Evolutionary conservation across 2,329 filamentous ascomycete species (phyloP).

Genomic region (Beauveria asiatica): DNA sequence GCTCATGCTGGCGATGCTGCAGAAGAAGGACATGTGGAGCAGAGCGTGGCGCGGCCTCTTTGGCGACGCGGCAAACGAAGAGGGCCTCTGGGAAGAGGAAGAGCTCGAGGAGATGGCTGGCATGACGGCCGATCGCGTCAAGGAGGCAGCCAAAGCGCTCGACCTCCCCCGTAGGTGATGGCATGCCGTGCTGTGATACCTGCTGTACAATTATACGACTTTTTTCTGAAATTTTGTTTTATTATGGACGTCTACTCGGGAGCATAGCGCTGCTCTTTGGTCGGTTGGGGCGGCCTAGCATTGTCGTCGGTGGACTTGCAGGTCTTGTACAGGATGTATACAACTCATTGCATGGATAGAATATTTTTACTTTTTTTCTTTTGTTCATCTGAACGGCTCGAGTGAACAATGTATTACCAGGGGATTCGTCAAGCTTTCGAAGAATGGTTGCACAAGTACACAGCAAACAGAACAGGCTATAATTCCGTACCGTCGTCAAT

Average conservation of each 20-base stretch:
- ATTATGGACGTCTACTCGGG: constrained; percentile 17
- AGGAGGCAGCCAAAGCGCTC: constrained; percentile 12
- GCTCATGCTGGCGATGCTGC: constrained; percentile 79
- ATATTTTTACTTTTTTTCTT: constrained; percentile 3
- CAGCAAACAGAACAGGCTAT: not conserved
- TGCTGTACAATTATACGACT: constrained; percentile 7
- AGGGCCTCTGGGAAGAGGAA: constrained; percentile 54
- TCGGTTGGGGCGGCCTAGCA: not conserved
- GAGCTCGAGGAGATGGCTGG: constrained; percentile 33
- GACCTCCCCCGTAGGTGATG: not conserved
- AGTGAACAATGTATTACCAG: not conserved
- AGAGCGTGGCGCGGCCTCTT: constrained; percentile 65
- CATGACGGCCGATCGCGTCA: constrained; percentile 24
- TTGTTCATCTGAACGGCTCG: not conserved
- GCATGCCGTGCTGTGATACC: not conserved
- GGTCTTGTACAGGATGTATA: constrained; percentile 1
- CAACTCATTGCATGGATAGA: constrained; percentile 7
- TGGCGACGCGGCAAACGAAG: constrained; percentile 49
- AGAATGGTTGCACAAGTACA: not conserved
- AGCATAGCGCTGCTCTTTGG: not conserved
- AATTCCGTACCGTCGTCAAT: not conserved
- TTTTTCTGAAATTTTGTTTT: constrained; percentile 6
- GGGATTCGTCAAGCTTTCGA: not conserved
- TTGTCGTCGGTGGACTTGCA: not conserved
- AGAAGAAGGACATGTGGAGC: constrained; percentile 90